Evolutionary conservation across 257 asterid species (phyloP), one percentile per base, ranked within the genome.

Genomic region (Catharanthus roseus): DNA sequence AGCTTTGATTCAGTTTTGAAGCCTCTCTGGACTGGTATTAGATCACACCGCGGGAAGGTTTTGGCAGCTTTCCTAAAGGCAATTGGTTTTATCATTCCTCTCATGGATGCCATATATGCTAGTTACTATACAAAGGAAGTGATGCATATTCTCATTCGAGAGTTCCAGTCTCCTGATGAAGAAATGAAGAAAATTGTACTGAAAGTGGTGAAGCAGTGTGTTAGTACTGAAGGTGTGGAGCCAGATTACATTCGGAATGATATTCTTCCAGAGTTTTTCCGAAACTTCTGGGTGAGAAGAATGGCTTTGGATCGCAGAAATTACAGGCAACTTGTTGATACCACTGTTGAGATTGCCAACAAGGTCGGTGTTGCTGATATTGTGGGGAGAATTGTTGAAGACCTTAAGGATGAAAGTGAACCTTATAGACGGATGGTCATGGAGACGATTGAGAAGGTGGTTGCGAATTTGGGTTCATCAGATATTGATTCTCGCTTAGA

Each of bases 361-460:
- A 91, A 89, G 80, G 96, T 89, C 54, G 96, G 97, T 44, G 96
- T 91, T 71, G 91, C 96, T 45, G 97, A 89, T 76, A 89, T 89
- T 39, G 97, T 91, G 0, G 96, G 96, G 12, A 87, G 95, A 76
- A 86, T 89, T 38, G 96, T 91, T 57, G 97, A 91, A 84, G 95
- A 89, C 77, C 80, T 87, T 63, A 91, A 91, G 84, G 97, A 89
- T 67, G 96, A 89, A 79, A 91, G 97, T 72, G 97, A 91, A 82
- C 97, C 96, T 68, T 91, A 91, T 56, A 80, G 97, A 75, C 81
- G 97, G 80, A 91, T 91, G 97, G 97, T 91, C 47, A 91, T 91
- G 97, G 97, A 91, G 82, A 91, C 97, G 16, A 89, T 91, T 57
- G 97, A 89, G 86, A 91, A 89, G 77, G 97, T 91, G 80, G 97